These are phyloP conservation scores for Debaryomyces udenii DNA, from an alignment of 1,139 yeast species.

Conservation along the genomic window DNA sequence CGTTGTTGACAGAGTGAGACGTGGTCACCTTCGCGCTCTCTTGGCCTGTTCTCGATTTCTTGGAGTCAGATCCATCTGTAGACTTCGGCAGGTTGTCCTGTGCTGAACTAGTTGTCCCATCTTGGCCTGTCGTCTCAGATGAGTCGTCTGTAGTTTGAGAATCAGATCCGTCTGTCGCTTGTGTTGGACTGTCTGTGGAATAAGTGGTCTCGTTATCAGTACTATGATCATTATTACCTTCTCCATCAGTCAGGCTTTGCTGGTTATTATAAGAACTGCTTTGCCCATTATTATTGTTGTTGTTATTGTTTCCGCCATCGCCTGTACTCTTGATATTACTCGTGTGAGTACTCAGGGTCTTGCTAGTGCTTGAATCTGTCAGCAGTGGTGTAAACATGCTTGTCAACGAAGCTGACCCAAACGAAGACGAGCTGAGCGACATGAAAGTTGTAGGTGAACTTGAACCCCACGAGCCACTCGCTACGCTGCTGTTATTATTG, in stretches of 20 bases:
- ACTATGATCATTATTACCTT: background rate
- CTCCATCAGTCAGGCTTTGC: background rate
- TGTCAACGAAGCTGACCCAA: background rate
- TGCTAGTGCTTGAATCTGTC: too few species aligned
- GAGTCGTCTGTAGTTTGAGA: background rate
- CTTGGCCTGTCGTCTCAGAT: background rate
- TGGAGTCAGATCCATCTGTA: background rate
- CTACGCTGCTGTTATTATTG: too few species aligned
- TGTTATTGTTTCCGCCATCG: background rate
- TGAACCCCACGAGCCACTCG: background rate
- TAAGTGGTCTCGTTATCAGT: background rate
- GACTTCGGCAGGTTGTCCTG: background rate
- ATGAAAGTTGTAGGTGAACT: background rate
- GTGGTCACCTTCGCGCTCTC: conserved; percentile 24
- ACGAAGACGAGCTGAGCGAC: background rate
- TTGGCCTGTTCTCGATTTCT: background rate
- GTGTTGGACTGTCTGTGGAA: too few species aligned
- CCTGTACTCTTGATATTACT: background rate
- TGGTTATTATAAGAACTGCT: background rate
- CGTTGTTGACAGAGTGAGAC: conserved; percentile 37
- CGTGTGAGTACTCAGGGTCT: background rate
- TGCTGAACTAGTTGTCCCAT: background rate
- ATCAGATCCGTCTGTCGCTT: too few species aligned
- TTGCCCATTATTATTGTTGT: background rate
- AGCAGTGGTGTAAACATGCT: background rate